Evolutionary conservation across 495 filamentous ascomycete species (phyloP).

Genomic region (Daldinia vernicosa): DNA sequence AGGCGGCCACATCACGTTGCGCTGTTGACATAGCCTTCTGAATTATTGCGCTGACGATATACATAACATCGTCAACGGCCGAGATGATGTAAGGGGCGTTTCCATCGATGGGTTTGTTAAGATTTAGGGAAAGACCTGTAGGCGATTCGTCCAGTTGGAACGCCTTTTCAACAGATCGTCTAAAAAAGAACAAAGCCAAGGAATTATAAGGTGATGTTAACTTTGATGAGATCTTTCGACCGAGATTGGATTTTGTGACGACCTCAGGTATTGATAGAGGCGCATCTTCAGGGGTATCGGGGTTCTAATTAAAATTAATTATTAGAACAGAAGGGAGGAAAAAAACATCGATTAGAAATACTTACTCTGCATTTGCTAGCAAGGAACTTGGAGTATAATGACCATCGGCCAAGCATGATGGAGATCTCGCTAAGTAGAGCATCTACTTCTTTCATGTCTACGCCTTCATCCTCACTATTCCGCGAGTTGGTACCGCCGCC

Average conservation of each 20-base stretch:
- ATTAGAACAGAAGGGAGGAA: conserved; percentile 5
- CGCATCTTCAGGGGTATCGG: conserved; percentile 53
- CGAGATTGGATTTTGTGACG: conserved; percentile 75
- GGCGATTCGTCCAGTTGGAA: conserved; percentile 99
- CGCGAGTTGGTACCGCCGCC: conserved; percentile 60
- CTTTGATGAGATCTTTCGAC: conserved; percentile 75
- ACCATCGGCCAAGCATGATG: conserved; percentile 92
- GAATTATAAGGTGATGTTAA: conserved; percentile 81
- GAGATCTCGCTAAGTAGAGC: conserved; percentile 84
- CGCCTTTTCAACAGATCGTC: conserved; percentile 93
- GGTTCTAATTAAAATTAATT: conserved; percentile 49
- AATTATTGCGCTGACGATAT: conserved; percentile 92
- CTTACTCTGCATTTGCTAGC: conserved; percentile 82
- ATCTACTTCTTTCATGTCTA: conserved; percentile 95
- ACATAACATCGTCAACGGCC: conserved; percentile 98
- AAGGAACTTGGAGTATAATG: conserved; percentile 88
- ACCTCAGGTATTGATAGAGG: conserved; percentile 71
- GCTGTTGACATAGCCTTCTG: conserved; percentile 86
- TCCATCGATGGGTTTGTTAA: conserved; percentile 68
- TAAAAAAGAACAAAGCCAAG: conserved; percentile 95
- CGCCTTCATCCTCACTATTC: conserved; percentile 82
- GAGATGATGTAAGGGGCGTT: conserved; percentile 93
- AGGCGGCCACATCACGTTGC: conserved; percentile 75
- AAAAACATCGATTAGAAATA: conserved; percentile 15
- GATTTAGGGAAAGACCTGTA: conserved; percentile 75